Evolutionary conservation across 179 eudicot genomes (phyloP), one percentile per base, ranked within the genome.

Genomic region (Beta lomatogona): DNA sequence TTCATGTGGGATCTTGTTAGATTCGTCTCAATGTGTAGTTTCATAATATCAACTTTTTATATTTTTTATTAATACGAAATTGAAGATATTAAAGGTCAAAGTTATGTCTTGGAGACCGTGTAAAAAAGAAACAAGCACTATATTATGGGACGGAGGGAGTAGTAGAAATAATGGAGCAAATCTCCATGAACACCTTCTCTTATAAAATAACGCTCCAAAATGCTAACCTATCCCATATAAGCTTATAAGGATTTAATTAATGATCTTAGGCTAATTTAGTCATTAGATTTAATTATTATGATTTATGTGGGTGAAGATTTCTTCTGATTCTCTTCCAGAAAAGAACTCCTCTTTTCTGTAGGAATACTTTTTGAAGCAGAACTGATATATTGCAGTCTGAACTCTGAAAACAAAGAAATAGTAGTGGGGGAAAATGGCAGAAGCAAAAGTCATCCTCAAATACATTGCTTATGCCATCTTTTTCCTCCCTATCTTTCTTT

Each of bases 401-500:
- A 25, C 28, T 25, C 28, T 25, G 64, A 53, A 73, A 48, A 6
- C 53, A 73, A 50, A 73, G 72, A n/a, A 48, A 10, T 80, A 48
- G 44, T 69, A 6, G 44, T 61, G 36, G 46, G 19, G 41, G 3
- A 71, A 65, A 75, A 82, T 82, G 85, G 85, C 80, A 68, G 80
- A 82, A 67, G 63, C 78, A 52, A 82, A 79, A 36, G 77, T 60
- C 60, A 85, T 85, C 59, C 46, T 85, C 5, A 79, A 75, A 80
- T 85, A 61, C 71, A 69, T 76, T 54, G 87, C 82, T 60, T 85
- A 82, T 71, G 79, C 85, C 60, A 71, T 85, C 48, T 50, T 75
- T 50, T 85, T 85, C 82, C 74, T 85, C 9, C 87, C 87, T 36
- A 59, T 75, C 50, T 85, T 65, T 80, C 25, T 53, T 72, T 36